Evolutionary conservation across 2,329 filamentous ascomycete genomes (phyloP), one percentile per base, ranked within the genome.

Genomic region (Epichloe hybrida): DNA sequence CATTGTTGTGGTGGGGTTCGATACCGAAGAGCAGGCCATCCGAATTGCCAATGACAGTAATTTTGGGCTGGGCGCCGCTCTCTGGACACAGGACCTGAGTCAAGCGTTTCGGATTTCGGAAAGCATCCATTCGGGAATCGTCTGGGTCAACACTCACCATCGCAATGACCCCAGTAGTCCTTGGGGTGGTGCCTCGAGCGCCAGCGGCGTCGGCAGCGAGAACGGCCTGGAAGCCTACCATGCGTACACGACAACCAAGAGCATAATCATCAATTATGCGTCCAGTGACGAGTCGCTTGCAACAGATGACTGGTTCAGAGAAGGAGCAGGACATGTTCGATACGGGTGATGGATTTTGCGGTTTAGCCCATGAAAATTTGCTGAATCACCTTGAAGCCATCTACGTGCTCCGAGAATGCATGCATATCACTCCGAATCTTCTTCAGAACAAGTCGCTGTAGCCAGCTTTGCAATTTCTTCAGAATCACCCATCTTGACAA

Each of bases 11-110:
- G 76, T 79, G 59, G 84, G 83, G 58, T 91, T 93, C 71, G 81
- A 81, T 64, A 81, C 74, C 57, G 83, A 88, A 69, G 79, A 79
- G 21, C 80, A 89, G 47, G 86, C 80, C 41, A 75, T 91, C 59
- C 69, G 71, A 50, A 69, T 86, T 45, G 86, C 81, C 53, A 91
- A 93, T 73, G 74, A 79, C 66, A 85, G 78, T 60, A 83, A 75
- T 55, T 91, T 88, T 65, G 86, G 85, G 54, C 77, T 93, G 31
- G 86, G 86, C 50, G 84, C 86, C 23, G 85, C 81, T 27, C 73
- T 91, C 20, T 87, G 88, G 80, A 91, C 86, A 34, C 77, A 70
- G 55, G 82, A 88, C 66, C 71, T 90, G 62, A 88, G 64, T 78
- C 84, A 46, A 81, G 86, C 4, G 83, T 89, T 88, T 61, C 77